Percentiles rank a stretch among this genome's conserved stretches.
Evolutionary conservation across 164 flowering plant species (phyloP).

Genomic region (Vitis cinerea): DNA sequence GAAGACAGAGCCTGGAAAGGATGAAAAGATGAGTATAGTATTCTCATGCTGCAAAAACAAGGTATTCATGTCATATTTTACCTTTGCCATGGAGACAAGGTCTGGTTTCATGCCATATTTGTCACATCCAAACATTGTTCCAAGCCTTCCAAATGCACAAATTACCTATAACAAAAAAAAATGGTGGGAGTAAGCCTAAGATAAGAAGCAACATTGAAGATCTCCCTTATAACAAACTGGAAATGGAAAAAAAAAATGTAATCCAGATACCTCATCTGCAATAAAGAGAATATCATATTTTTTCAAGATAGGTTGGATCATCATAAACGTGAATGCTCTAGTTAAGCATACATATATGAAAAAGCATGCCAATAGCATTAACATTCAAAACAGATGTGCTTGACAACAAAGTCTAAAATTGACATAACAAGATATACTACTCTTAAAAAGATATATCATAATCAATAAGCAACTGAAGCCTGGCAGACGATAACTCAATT

Average conservation of each 20-base stretch:
- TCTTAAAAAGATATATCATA: no score
- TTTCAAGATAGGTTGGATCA: constrained; percentile 88
- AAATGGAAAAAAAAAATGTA: background rate
- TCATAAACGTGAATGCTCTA: constrained; percentile 13
- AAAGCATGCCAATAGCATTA: no score
- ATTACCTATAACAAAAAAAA: constrained; percentile 52
- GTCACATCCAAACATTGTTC: constrained; percentile 95
- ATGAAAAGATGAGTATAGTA: no score
- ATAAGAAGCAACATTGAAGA: background rate
- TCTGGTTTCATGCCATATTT: constrained; percentile 93
- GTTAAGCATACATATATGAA: background rate
- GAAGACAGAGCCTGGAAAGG: constrained; percentile 75
- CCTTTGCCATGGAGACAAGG: constrained; percentile 94
- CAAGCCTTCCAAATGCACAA: constrained; percentile 97
- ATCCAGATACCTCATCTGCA: constrained; percentile 82
- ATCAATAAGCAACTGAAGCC: no score
- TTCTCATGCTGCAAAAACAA: no score
- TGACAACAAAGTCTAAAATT: no score
- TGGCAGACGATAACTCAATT: no score
- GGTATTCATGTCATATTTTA: constrained; percentile 13
- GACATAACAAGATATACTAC: no score
- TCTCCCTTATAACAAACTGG: background rate
- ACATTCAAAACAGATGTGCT: no score
- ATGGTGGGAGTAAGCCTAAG: background rate
- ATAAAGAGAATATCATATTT: constrained; percentile 92